These are phyloP conservation scores for Capillidium heterosporum DNA, from an alignment of 371 early-diverging fungal genomes.

Conservation along the genomic window DNA sequence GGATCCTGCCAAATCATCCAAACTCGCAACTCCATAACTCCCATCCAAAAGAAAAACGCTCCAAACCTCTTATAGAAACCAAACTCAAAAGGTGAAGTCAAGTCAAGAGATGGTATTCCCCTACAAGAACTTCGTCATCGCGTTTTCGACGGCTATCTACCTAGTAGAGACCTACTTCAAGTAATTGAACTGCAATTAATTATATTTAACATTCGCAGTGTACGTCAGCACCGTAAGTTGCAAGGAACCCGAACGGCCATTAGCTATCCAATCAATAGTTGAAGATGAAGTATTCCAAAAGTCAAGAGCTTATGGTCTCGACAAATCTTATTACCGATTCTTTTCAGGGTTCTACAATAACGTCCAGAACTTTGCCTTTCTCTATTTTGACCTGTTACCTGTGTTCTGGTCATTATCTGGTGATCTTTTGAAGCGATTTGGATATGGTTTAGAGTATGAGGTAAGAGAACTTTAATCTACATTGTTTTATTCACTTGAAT, in stretches of 20 bases:
- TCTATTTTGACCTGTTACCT: slow-evolving; percentile 52
- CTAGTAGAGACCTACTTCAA: slow-evolving; percentile 46
- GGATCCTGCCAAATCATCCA: too few species aligned
- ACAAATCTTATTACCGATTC: slow-evolving; percentile 67
- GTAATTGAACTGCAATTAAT: slow-evolving; percentile 14
- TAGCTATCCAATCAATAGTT: slow-evolving; percentile 38
- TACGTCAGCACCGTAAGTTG: slow-evolving; percentile 59
- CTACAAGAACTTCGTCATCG: slow-evolving; percentile 60
- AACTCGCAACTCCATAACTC: too few species aligned
- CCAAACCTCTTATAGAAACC: too few species aligned
- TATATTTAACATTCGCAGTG: slow-evolving; percentile 12
- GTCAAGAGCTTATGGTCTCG: slow-evolving; percentile 69
- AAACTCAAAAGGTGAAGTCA: too few species aligned
- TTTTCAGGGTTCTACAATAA: slow-evolving; percentile 34
- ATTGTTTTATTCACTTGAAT: background rate
- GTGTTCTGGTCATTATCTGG: slow-evolving; percentile 54
- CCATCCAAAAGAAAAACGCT: too few species aligned
- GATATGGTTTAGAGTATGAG: slow-evolving; percentile 52
- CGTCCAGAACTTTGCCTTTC: slow-evolving; percentile 36
- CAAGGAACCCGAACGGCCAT: slow-evolving; percentile 38
- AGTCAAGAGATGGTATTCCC: background rate
- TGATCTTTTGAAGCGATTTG: slow-evolving; percentile 22
- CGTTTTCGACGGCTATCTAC: slow-evolving; percentile 40
- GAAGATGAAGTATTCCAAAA: slow-evolving; percentile 53
- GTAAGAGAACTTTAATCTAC: slow-evolving; percentile 14